Evolutionary conservation across 805 yeast genomes (phyloP).

Genomic region (Candida qinlingensis): DNA sequence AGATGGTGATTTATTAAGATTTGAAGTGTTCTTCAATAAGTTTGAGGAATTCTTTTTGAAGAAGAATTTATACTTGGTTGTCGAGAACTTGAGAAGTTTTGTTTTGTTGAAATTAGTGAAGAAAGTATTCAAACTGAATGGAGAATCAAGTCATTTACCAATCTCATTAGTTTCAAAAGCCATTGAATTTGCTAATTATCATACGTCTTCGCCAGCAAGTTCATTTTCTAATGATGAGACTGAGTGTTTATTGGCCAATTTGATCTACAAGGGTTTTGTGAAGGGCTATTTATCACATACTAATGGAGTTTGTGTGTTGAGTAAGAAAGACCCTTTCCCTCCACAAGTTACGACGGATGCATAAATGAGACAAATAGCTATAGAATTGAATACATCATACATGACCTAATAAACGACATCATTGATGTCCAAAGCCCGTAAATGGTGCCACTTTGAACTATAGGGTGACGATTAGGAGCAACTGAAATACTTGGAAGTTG

Average conservation of each 20-base stretch:
- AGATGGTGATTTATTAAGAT: constrained; percentile 51
- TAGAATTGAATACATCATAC: not conserved
- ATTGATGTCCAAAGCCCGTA: too few species aligned
- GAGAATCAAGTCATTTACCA: constrained; percentile 26
- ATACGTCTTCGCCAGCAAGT: constrained; percentile 12
- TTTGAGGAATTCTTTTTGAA: constrained; percentile 48
- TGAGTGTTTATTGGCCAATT: constrained; percentile 64
- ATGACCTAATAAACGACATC: too few species aligned
- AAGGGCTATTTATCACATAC: constrained; percentile 83
- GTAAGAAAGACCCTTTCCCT: constrained; percentile 74
- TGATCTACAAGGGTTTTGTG: constrained; percentile 53
- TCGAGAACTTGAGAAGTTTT: constrained; percentile 45
- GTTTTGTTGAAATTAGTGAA: constrained; percentile 49
- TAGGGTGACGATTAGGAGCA: too few species aligned
- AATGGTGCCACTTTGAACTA: too few species aligned
- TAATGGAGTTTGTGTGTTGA: constrained; percentile 65
- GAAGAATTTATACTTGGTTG: constrained; percentile 54
- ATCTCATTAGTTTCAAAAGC: constrained; percentile 40
- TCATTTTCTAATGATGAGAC: constrained; percentile 39
- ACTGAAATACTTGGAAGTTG: too few species aligned
- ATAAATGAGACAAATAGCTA: not conserved
- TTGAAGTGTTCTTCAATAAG: constrained; percentile 38
- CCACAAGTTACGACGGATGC: constrained; percentile 19
- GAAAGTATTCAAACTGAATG: constrained; percentile 25
- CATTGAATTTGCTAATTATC: constrained; percentile 29